Evolutionary conservation across 2,329 filamentous ascomycete genomes (phyloP).

Genomic region (Didymella segeticola): DNA sequence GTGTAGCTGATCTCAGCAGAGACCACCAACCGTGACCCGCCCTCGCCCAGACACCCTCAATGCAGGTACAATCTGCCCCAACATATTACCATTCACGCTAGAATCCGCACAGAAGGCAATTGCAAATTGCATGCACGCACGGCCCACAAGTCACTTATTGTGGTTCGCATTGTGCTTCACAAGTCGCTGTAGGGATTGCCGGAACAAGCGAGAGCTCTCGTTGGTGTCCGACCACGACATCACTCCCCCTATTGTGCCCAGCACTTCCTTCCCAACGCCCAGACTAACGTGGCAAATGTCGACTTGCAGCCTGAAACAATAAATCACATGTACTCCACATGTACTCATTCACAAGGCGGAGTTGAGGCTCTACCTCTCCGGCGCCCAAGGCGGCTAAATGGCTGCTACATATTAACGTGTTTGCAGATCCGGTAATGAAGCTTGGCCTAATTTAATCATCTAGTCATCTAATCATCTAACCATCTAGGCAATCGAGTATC

Average conservation of each 20-base stretch:
- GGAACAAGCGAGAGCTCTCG: background rate
- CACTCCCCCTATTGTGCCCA: too few species aligned
- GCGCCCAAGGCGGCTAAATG: slow-evolving; percentile 13
- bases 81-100: too few species aligned
- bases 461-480: too few species aligned
- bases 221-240: too few species aligned
- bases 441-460: slow-evolving; percentile 11
- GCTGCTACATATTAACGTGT: background rate
- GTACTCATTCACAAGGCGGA: background rate
- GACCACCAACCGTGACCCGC: too few species aligned
- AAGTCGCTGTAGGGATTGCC: background rate
- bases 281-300: background rate
- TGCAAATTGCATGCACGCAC: slow-evolving; percentile 6
- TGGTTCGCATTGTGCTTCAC: background rate
- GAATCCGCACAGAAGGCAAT: slow-evolving; percentile 1
- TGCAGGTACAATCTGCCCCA: slow-evolving; percentile 17
- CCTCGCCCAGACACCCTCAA: background rate
- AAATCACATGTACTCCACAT: background rate
- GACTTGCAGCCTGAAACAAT: background rate
- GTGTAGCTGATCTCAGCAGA: too few species aligned
- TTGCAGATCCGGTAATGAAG: background rate
- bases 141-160: background rate
- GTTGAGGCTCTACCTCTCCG: slow-evolving; percentile 9
- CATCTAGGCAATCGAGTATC: too few species aligned
- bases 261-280: background rate